Evolutionary conservation across 306 rosid genomes (phyloP).

Genomic region (Myrica gale): DNA sequence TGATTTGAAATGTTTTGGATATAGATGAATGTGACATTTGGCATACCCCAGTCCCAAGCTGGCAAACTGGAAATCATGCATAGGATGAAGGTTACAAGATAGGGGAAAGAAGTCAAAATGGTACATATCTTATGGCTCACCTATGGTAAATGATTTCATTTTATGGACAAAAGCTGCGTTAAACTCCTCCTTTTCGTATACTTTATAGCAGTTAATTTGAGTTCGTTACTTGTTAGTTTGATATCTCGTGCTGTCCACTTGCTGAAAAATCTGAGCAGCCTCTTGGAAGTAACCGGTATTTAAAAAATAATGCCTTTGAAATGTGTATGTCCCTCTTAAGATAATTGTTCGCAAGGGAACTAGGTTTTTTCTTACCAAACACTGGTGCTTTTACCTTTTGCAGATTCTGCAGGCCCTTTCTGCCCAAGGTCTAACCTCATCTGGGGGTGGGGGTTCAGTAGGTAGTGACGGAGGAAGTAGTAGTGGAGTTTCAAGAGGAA

Average conservation of each 20-base stretch:
- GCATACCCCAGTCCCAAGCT: neutral
- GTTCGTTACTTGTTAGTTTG: neutral
- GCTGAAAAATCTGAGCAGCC: neutral
- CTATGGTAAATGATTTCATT: neutral
- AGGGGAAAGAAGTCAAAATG: neutral
- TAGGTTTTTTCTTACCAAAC: slow-evolving; percentile 24
- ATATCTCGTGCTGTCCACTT: neutral
- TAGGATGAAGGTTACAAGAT: neutral
- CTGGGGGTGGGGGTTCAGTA: slow-evolving; percentile 64
- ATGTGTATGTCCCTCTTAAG: neutral
- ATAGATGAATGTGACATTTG: neutral
- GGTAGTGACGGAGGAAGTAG: slow-evolving; percentile 72
- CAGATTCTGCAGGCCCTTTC: slow-evolving; percentile 90
- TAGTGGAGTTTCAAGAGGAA: slow-evolving; percentile 94
- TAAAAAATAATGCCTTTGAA: neutral
- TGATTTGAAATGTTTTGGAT: neutral
- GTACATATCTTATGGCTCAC: neutral
- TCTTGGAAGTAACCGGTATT: neutral
- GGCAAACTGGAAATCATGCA: neutral
- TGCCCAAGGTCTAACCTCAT: slow-evolving; percentile 79
- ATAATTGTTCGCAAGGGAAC: neutral
- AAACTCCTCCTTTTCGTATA: neutral
- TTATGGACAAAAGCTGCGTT: neutral
- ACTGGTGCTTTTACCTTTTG: slow-evolving; percentile 29
- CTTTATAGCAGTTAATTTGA: neutral